Base-by-base conservation (phyloP, 352 stramenopile species). In the Phytophthora sp. region DNA sequence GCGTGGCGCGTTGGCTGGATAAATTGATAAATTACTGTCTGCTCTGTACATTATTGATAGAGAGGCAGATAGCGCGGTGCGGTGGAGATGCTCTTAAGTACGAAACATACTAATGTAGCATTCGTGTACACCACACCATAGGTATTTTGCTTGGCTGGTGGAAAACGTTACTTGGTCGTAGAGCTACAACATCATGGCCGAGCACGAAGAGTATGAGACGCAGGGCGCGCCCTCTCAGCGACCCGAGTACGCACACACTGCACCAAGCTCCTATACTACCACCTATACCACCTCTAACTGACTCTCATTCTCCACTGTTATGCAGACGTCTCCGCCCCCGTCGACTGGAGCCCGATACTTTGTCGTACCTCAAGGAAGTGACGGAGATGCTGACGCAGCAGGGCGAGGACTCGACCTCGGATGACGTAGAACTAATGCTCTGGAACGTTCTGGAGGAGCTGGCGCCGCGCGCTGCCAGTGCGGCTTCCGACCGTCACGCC, bases 361-460 rank as follows among this genome's bases (percentile, higher is more conserved):
- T 93, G 55, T 86, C 84, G n/a, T 93, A 94, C 55, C 59, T 94
- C 1, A 89, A 93, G 57, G 86, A 94, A 46, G 84, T 93, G 59
- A 88, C 75, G n/a, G 82, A 91, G 60, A 90, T 89, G 76, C 49
- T 94, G 55, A 74, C 77, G 24, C 73, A 78, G 42, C 68, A 71
- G 36, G 67, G 61, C 3, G 80, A 92, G 20, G 82, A 90, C 36
- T 66, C 76, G n/a, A 74, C 49, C n/a, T 51, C 79, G 1, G 86
- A 94, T 8, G 82, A 90, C 46, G 69, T 69, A 15, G 50, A 88
- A 52, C 52, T 92, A 30, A 52, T 94, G 56, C 66, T 94, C 11
- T 93, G 84, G 84, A 94, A 94, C 57, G 86, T 93, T 12, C 63
- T 94, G 59, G 84, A 93, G 49, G 86, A 94, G 57, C 42, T 94